Base-by-base conservation (phyloP, 1,139 yeast species). In the Insectozyma bohioensis region DNA sequence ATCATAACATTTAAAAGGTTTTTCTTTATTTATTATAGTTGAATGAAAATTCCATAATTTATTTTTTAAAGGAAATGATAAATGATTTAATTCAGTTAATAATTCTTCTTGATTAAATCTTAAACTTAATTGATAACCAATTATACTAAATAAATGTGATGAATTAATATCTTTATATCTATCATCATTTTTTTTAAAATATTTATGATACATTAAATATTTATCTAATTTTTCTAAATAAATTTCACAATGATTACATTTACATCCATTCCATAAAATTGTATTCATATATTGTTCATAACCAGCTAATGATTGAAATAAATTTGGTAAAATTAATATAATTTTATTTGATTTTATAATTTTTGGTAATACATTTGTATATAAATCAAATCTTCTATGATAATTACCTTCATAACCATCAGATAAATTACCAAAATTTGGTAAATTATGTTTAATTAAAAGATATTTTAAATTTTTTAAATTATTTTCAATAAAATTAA, bases 321-420 rank as follows among this genome's bases (percentile, higher is more conserved):
- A 62, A 6, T 78, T 75, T 2, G 88, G 87, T 1, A 79, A 64
- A 2, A 71, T 56, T 6, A 83, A 49, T 1, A 61, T 61, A 31
- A 71, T 56, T 25, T 72, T 56, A 10, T 18, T 24, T 4, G 33
- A 27, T 23, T 49, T 42, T 20, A 60, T 44, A 9, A 79, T 47
- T 12, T 62, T 50, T 0, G 85, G 83, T 2, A 81, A 51, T 0
- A 72, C 56, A 0, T 56, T 56, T 15, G 66, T 65, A 46, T 69
- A 80, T 9, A 82, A 45, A 14, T 63, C 66, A 32, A 75, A 59
- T 45, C 87, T 64, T 39, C 87, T 68, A 9, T 72, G 51, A 43
- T 78, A 82, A 46, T 83, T 83, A 0, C 94, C 94, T 48, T 83
- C 90, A 30, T 78, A 71, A 3, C 85, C 85, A 52, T 81, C 85